Evolutionary conservation across 768 basidiomycete genomes (phyloP).

Genomic region (Mycena epipterygia): DNA sequence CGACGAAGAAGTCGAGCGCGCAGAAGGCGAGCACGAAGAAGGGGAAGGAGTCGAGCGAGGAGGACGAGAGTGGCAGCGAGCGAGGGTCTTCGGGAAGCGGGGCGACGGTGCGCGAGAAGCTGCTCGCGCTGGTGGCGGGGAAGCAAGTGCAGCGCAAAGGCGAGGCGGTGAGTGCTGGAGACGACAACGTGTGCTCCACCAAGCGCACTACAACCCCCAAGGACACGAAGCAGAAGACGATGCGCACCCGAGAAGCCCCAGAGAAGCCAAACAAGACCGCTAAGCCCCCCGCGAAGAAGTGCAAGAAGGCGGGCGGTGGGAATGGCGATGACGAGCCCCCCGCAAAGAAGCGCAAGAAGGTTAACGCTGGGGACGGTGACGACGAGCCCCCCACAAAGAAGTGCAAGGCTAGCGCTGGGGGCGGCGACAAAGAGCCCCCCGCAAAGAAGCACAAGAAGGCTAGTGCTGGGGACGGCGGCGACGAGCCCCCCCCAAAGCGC

Average conservation of each 20-base stretch:
- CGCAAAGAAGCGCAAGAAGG: background rate
- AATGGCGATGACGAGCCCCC: background rate
- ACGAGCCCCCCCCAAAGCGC: too few species aligned
- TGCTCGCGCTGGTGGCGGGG: constrained; percentile 6
- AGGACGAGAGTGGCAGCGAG: constrained; percentile 10
- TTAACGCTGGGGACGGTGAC: background rate
- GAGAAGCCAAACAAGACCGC: background rate
- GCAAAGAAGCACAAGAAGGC: too few species aligned
- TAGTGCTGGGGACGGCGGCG: too few species aligned
- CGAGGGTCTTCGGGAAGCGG: background rate
- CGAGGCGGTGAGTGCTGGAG: background rate
- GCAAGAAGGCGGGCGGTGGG: background rate
- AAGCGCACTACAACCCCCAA: background rate
- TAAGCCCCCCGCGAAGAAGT: background rate
- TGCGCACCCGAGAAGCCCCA: background rate
- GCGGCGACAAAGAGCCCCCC: background rate
- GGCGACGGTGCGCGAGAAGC: constrained; percentile 8
- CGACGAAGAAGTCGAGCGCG: background rate
- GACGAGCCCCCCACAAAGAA: background rate
- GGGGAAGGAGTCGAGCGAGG: background rate
- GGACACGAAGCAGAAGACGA: background rate
- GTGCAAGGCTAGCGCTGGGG: background rate
- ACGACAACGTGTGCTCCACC: background rate
- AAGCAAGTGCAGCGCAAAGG: background rate
- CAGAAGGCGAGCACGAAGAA: background rate